Conservation (phyloP, 306 rosid genomes). For the Aeschynomene evenia region DNA sequence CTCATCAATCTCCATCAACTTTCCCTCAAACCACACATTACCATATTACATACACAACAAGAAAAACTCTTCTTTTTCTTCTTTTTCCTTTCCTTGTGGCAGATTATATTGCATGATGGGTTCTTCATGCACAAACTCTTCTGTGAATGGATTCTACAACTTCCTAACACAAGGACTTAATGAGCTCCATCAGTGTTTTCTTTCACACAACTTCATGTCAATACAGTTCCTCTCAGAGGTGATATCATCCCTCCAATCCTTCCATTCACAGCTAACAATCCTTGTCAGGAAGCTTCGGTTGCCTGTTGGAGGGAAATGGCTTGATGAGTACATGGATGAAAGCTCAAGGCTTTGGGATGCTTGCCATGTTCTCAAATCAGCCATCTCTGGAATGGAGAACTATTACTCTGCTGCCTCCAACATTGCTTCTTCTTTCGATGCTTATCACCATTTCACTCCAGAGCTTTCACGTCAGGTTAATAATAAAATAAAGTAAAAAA, state of each 20-base stretch:
- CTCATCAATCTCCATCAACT: constrained; percentile 53
- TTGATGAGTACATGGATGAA: constrained; percentile 92
- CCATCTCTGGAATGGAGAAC: constrained; percentile 60
- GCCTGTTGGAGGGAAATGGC: constrained; percentile 86
- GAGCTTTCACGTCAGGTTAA: constrained; percentile 61
- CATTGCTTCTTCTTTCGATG: constrained; percentile 53
- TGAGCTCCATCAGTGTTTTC: constrained; percentile 51
- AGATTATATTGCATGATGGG: constrained; percentile 49
- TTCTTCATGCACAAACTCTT: constrained; percentile 62
- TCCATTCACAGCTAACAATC: constrained; percentile 66
- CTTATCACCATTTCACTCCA: constrained; percentile 49
- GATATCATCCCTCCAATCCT: constrained; percentile 62
- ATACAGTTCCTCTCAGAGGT: constrained; percentile 67
- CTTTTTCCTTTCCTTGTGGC: not conserved
- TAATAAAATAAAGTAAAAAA: no score
- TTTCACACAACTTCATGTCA: constrained; percentile 66
- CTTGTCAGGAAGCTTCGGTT: constrained; percentile 66
- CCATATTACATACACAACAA: not conserved
- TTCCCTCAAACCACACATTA: constrained; percentile 23
- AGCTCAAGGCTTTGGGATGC: constrained; percentile 83
- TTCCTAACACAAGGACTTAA: constrained; percentile 59
- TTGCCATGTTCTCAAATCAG: constrained; percentile 71
- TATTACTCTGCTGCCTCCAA: constrained; percentile 41
- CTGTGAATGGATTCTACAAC: constrained; percentile 81
- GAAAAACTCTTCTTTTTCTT: not conserved